A percentile compares a stretch with the other conserved stretches of the same genome.
Conservation (phyloP, 2,329 filamentous ascomycete genomes). For the Xylariomycetidae sp. region DNA sequence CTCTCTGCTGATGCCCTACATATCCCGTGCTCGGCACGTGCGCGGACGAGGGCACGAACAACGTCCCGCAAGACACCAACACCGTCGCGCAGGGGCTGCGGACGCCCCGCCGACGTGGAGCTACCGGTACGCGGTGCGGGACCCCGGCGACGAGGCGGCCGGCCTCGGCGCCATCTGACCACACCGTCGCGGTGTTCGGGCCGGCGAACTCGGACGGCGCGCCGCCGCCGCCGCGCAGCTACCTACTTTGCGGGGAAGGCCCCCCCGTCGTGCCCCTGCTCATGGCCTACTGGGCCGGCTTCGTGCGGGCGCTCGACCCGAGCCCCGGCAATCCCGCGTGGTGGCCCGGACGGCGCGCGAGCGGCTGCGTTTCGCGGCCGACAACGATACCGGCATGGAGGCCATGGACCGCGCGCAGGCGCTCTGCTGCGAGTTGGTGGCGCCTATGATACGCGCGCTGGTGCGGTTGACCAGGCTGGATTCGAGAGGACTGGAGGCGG, state of each 20-base stretch:
- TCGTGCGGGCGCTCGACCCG: slow-evolving; percentile 1
- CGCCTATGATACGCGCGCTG: not conserved
- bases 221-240: not conserved
- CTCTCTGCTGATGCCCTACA: too few relatives aligned
- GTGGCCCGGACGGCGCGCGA: not conserved
- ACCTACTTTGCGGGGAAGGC: not conserved
- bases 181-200: slow-evolving; percentile 2
- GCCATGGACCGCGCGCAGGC: not conserved
- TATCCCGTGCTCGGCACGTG: too few relatives aligned
- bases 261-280: not conserved
- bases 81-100: not conserved
- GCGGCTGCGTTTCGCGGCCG: not conserved
- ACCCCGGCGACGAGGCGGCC: not conserved
- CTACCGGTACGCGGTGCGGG: slow-evolving; percentile 2
- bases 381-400: not conserved
- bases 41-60: slow-evolving; percentile 1
- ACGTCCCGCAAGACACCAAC: slow-evolving; percentile 2
- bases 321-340: not conserved
- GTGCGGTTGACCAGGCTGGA: not conserved
- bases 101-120: not conserved
- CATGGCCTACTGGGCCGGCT: slow-evolving; percentile 2
- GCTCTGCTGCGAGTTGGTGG: not conserved
- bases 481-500: too few relatives aligned
- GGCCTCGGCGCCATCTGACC: slow-evolving; percentile 2
- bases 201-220: slow-evolving; percentile 2